Conservation (phyloP, 345 rosid species). For the Crucihimalaya himalaica region DNA sequence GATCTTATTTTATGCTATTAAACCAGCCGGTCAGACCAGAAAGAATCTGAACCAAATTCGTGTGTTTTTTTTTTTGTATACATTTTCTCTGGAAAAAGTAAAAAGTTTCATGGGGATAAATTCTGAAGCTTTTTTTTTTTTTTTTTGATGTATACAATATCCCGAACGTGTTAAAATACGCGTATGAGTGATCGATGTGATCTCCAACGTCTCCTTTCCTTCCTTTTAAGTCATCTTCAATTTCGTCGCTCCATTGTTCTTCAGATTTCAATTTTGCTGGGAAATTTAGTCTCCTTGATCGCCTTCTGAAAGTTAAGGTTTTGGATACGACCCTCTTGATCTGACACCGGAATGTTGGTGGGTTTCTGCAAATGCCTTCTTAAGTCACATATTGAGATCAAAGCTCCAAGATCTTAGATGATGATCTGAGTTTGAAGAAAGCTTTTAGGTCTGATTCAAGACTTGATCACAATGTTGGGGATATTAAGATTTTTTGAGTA, state of each 20-base stretch:
- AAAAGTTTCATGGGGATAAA: slow-evolving; percentile 21
- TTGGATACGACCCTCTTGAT: slow-evolving; percentile 23
- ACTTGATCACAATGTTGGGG: slow-evolving; percentile 39
- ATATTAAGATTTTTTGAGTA: slow-evolving; percentile 15
- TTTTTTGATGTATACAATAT: background rate
- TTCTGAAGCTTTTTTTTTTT: background rate
- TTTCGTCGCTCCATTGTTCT: slow-evolving; percentile 16
- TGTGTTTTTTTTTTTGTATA: slow-evolving; percentile 9
- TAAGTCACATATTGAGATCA: background rate
- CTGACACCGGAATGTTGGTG: slow-evolving; percentile 35
- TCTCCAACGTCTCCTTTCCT: slow-evolving; percentile 36
- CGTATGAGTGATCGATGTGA: slow-evolving; percentile 30
- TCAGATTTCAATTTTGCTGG: slow-evolving; percentile 17
- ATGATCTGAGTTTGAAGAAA: slow-evolving; percentile 16
- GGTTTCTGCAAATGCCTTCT: slow-evolving; percentile 16
- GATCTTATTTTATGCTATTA: background rate
- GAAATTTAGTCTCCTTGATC: slow-evolving; percentile 4
- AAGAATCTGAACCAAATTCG: background rate
- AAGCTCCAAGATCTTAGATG: slow-evolving; percentile 6
- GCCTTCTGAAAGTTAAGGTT: background rate
- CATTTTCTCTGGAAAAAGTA: slow-evolving; percentile 8
- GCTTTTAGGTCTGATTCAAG: slow-evolving; percentile 10
- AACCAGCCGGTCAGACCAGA: slow-evolving; percentile 14
- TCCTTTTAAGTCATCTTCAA: background rate
- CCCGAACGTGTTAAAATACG: slow-evolving; percentile 17